phyloP scores from a whole-genome alignment of 305 asterid genomes.

The Striga hermonthica region DNA sequence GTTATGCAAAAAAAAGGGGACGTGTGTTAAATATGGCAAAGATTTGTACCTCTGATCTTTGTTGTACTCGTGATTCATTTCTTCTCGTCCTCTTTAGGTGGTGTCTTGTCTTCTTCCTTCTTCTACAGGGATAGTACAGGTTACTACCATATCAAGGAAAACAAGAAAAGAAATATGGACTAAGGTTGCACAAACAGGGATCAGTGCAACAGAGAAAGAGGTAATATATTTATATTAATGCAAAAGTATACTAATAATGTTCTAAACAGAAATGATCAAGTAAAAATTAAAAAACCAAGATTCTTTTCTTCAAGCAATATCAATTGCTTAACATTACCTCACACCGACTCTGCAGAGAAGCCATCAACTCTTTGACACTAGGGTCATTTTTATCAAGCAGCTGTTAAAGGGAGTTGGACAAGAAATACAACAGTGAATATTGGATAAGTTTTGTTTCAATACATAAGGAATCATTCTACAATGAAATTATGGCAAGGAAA shows the following conservation, averaged over 20 bases:
- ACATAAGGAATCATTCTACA: conserved; percentile 2
- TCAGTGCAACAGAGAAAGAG: neutral
- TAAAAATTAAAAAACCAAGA: neutral
- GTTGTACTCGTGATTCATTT: too few relatives aligned
- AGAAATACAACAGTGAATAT: neutral
- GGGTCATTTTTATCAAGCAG: conserved; percentile 86
- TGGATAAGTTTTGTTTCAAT: neutral
- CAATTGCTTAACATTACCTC: conserved; percentile 47
- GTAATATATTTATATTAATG: too few relatives aligned
- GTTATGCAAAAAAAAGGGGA: too few relatives aligned
- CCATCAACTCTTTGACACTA: conserved; percentile 63
- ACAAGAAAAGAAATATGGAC: neutral
- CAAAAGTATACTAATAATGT: neutral
- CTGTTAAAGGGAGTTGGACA: conserved; percentile 35
- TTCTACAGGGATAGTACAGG: too few relatives aligned
- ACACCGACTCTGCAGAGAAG: conserved; percentile 67
- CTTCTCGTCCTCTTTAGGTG: too few relatives aligned
- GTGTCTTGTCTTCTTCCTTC: too few relatives aligned
- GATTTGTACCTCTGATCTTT: too few relatives aligned
- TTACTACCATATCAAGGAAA: too few relatives aligned
- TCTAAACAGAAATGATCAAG: neutral
- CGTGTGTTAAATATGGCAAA: too few relatives aligned
- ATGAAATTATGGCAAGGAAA: neutral
- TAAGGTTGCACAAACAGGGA: neutral
- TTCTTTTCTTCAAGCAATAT: conserved; percentile 18